Percentiles rank a stretch among this genome's conserved stretches.
Evolutionary conservation across 805 yeast species (phyloP).

Genomic region (Lipomyces sp.): DNA sequence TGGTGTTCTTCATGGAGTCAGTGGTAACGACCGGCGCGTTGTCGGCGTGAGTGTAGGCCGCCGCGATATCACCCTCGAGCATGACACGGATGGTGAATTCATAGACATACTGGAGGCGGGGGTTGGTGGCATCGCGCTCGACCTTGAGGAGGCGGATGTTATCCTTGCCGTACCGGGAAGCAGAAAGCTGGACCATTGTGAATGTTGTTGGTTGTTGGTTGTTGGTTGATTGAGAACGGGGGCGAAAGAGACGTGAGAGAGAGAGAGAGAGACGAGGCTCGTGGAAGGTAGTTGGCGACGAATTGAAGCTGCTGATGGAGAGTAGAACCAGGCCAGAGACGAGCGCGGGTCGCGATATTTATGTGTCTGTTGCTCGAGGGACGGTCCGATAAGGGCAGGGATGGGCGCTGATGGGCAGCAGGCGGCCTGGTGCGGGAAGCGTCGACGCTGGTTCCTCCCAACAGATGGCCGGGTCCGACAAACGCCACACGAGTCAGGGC

Average conservation of each 20-base stretch:
- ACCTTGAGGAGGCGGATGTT: constrained; percentile 91
- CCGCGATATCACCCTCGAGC: constrained; percentile 73
- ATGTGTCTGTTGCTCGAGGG: too few relatives aligned
- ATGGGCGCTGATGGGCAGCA: too few relatives aligned
- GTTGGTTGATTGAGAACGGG: background rate
- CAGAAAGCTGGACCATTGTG: constrained; percentile 27
- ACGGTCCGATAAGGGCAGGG: too few relatives aligned
- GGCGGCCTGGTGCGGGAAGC: too few relatives aligned
- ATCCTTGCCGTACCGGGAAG: constrained; percentile 82
- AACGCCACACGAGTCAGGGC: too few relatives aligned
- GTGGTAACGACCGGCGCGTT: constrained; percentile 90
- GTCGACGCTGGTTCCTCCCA: too few relatives aligned
- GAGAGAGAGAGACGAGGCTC: background rate
- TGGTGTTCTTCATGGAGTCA: constrained; percentile 29
- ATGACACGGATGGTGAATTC: constrained; percentile 80
- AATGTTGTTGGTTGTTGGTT: too few relatives aligned
- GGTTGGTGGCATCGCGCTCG: constrained; percentile 69
- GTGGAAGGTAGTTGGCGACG: background rate
- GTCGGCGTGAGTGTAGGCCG: constrained; percentile 82
- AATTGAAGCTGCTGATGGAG: too few relatives aligned
- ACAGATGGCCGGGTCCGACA: too few relatives aligned
- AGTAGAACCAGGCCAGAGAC: too few relatives aligned
- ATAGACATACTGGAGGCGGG: constrained; percentile 69
- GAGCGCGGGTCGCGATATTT: too few relatives aligned
- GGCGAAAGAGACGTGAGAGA: background rate